Percentiles rank a stretch among this genome's conserved stretches.
Evolutionary conservation across 2,329 filamentous ascomycete genomes (phyloP).

Genomic region (Thelonectria discophora): DNA sequence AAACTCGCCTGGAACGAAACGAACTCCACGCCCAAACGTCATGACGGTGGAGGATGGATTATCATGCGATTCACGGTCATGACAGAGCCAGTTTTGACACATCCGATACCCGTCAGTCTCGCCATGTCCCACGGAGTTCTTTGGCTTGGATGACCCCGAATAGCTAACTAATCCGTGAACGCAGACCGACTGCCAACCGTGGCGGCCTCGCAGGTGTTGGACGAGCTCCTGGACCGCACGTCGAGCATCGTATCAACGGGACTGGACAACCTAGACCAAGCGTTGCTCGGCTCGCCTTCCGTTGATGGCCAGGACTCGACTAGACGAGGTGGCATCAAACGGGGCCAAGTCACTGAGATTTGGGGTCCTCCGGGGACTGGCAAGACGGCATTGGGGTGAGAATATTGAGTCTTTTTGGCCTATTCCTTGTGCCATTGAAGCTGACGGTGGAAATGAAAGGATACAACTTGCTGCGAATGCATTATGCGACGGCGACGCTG

Average conservation of each 20-base stretch:
- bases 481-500: slow-evolving; percentile 66
- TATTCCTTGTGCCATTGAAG: neutral
- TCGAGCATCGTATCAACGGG: slow-evolving; percentile 65
- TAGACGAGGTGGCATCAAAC: slow-evolving; percentile 67
- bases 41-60: slow-evolving; percentile 59
- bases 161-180: slow-evolving; percentile 28
- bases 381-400: slow-evolving; percentile 84
- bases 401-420: slow-evolving; percentile 20
- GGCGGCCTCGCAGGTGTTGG: slow-evolving; percentile 76
- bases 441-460: slow-evolving; percentile 54
- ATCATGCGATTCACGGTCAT: slow-evolving; percentile 66
- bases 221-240: slow-evolving; percentile 63
- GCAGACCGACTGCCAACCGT: slow-evolving; percentile 80
- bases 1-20: slow-evolving; percentile 20
- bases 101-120: slow-evolving; percentile 59
- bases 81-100: slow-evolving; percentile 70
- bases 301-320: slow-evolving; percentile 26
- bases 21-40: slow-evolving; percentile 27
- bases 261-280: slow-evolving; percentile 60
- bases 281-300: slow-evolving; percentile 45
- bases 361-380: slow-evolving; percentile 88
- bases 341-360: slow-evolving; percentile 84
- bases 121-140: neutral
- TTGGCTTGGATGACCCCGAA: slow-evolving; percentile 8
- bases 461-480: slow-evolving; percentile 74